Percentiles rank a stretch among this genome's conserved stretches.
Conservation (phyloP, 305 asterid genomes). For the Andrographis paniculata region DNA sequence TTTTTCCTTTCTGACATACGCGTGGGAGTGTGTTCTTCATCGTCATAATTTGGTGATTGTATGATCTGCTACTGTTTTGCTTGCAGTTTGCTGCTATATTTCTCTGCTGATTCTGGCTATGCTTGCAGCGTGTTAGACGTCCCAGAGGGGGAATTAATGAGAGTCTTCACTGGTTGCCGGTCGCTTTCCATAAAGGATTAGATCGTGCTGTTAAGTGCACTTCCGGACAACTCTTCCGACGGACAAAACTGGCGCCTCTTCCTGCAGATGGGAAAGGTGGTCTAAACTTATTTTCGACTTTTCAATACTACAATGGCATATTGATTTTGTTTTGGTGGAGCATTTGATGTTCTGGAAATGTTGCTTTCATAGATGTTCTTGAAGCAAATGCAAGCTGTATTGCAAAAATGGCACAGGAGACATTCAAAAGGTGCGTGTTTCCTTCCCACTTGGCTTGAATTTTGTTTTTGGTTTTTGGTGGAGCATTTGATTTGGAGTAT, state of each 20-base stretch:
- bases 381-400: conserved; percentile 57
- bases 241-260: conserved; percentile 30
- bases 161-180: conserved; percentile 56
- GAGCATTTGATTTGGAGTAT: background rate
- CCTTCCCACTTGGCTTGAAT: background rate
- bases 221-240: conserved; percentile 17
- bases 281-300: conserved; percentile 14
- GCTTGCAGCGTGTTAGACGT: conserved; percentile 57
- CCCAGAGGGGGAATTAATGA: conserved; percentile 68
- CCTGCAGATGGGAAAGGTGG: conserved; percentile 32
- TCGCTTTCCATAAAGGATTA: conserved; percentile 42
- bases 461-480: background rate
- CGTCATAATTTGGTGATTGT: background rate
- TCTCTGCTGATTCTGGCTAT: conserved; percentile 9
- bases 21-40: background rate
- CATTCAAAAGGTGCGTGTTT: conserved; percentile 43
- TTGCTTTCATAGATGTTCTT: conserved; percentile 29
- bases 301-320: conserved; percentile 12
- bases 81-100: background rate
- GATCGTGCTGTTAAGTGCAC: conserved; percentile 25
- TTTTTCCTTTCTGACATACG: background rate
- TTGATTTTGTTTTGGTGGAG: conserved; percentile 1
- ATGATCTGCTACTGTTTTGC: conserved; percentile 10
- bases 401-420: conserved; percentile 42
- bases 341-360: conserved; percentile 16